These are phyloP conservation scores for Arbutus unedo DNA, from an alignment of 148 eudicot genomes.

Conservation along the genomic window DNA sequence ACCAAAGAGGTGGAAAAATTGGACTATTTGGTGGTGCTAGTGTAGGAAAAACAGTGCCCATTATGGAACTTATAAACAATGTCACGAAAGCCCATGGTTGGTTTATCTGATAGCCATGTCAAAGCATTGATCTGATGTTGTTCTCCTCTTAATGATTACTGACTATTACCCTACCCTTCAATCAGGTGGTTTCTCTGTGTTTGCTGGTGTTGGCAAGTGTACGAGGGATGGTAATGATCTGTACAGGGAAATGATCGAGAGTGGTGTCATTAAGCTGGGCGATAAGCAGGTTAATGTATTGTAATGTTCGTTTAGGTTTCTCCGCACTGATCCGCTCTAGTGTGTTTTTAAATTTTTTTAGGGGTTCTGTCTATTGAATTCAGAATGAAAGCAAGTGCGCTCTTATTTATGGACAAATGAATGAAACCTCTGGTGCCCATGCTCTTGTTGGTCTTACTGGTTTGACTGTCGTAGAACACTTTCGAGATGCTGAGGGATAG, in stretches of 20 bases:
- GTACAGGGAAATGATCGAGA: slow-evolving; percentile 95
- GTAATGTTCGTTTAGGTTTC: background rate
- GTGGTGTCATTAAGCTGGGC: slow-evolving; percentile 98
- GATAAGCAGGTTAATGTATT: slow-evolving; percentile 66
- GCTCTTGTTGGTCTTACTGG: slow-evolving; percentile 98
- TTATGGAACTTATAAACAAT: no score
- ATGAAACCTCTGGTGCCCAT: slow-evolving; percentile 98
- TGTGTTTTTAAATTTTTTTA: background rate
- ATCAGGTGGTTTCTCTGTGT: slow-evolving; percentile 69
- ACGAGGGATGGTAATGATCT: slow-evolving; percentile 95
- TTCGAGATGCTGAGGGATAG: slow-evolving; percentile 94
- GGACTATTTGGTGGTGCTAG: no score
- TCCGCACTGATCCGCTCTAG: background rate
- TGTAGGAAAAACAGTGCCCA: no score
- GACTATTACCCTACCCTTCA: background rate
- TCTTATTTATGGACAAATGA: slow-evolving; percentile 95
- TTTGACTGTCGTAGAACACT: slow-evolving; percentile 80
- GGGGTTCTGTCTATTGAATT: background rate
- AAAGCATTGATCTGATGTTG: no score
- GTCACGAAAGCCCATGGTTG: no score
- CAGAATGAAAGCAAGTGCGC: slow-evolving; percentile 94
- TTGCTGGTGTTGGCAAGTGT: slow-evolving; percentile 81
- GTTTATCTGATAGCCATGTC: no score
- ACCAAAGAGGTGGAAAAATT: no score
- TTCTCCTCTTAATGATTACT: background rate